Conservation (phyloP, 2,329 filamentous ascomycete species). For the Blastomyces emzantsi region DNA sequence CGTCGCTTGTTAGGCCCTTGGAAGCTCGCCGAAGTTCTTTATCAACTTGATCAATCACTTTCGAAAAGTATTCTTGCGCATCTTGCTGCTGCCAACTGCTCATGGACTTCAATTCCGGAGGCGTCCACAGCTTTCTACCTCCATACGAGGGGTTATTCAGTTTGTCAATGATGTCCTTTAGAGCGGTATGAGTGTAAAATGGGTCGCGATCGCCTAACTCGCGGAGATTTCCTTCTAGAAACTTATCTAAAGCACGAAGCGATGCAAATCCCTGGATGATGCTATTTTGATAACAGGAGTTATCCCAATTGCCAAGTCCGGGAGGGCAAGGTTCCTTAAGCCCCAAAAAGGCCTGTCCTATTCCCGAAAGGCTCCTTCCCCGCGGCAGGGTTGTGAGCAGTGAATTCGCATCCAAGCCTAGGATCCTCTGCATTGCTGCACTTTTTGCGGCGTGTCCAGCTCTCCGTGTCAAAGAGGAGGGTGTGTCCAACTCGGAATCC, state of each 20-base stretch:
- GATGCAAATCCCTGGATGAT: constrained; percentile 78
- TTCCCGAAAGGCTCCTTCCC: constrained; percentile 45
- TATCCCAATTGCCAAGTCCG: constrained; percentile 84
- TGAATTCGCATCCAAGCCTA: constrained; percentile 52
- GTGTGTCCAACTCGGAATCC: constrained; percentile 24
- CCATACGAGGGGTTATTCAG: constrained; percentile 63
- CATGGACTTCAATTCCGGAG: constrained; percentile 75
- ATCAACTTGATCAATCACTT: constrained; percentile 76
- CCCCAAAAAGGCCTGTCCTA: constrained; percentile 40
- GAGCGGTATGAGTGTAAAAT: constrained; percentile 43
- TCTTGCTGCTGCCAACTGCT: constrained; percentile 95
- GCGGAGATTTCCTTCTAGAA: constrained; percentile 45
- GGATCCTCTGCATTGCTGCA: constrained; percentile 53
- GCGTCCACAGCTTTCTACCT: constrained; percentile 72
- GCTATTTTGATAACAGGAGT: constrained; percentile 97
- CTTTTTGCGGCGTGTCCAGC: constrained; percentile 46
- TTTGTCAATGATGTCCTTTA: constrained; percentile 59
- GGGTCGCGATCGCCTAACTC: constrained; percentile 29
- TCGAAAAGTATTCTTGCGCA: constrained; percentile 94
- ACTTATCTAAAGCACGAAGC: constrained; percentile 58
- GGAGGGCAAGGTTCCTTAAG: constrained; percentile 31
- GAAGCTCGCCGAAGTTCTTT: constrained; percentile 57
- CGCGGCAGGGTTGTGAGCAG: constrained; percentile 51
- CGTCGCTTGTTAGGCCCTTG: constrained; percentile 35
- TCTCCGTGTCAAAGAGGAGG: background rate